Conservation (phyloP, 108 stramenopile species). For the Mediolabrus comicus region DNA sequence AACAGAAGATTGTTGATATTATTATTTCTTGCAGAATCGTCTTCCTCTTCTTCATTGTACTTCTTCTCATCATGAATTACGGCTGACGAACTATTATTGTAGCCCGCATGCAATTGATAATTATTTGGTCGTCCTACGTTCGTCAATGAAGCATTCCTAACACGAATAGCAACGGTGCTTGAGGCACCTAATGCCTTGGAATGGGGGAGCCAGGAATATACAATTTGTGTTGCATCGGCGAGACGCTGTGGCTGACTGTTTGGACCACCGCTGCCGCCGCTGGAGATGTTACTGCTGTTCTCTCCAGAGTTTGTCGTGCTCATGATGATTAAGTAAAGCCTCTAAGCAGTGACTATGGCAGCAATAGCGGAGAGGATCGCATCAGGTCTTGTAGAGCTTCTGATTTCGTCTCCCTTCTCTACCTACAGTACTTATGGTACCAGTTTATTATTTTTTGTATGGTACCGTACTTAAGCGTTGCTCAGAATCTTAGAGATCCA, state of each 20-base stretch:
- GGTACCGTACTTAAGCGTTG: no score
- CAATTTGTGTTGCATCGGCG: slow-evolving; percentile 10
- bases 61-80: slow-evolving; percentile 21
- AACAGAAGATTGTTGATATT: background rate
- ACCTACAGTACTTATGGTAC: no score
- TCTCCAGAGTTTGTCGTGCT: background rate
- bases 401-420: no score
- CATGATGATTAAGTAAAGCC: no score
- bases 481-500: no score
- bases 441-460: no score
- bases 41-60: background rate
- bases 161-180: slow-evolving; percentile 20
- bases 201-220: slow-evolving; percentile 35
- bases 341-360: no score
- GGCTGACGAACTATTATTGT: background rate
- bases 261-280: background rate
- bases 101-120: no score
- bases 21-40: background rate
- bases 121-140: background rate
- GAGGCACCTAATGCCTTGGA: slow-evolving; percentile 27
- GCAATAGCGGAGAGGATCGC: no score
- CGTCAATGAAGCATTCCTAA: slow-evolving; percentile 2
- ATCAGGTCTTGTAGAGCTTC: no score
- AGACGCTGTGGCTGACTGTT: background rate
- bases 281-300: background rate